Evolutionary conservation across 2,329 filamentous ascomycete species (phyloP).

Genomic region (Aspergillus fijiensis): DNA sequence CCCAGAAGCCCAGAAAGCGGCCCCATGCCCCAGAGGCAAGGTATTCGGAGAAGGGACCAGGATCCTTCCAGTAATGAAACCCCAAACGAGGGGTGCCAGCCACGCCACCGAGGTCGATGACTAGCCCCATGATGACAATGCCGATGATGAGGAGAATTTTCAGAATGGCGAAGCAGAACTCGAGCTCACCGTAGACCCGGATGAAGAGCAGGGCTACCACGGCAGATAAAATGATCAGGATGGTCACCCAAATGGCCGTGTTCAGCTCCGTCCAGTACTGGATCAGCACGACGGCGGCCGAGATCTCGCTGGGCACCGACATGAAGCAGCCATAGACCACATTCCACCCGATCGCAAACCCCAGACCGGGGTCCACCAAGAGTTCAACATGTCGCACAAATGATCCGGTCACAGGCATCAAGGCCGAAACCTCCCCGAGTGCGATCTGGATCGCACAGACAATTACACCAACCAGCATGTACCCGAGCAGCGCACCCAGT

Average conservation of each 20-base stretch:
- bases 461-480: slow-evolving; percentile 50
- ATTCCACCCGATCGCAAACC: slow-evolving; percentile 51
- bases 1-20: slow-evolving; percentile 62
- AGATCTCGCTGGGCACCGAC: slow-evolving; percentile 60
- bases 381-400: slow-evolving; percentile 54
- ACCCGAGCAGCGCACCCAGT: slow-evolving; percentile 52
- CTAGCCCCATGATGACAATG: slow-evolving; percentile 48
- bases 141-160: slow-evolving; percentile 53
- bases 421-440: slow-evolving; percentile 52
- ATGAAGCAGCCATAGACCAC: slow-evolving; percentile 54
- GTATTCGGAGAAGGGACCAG: slow-evolving; percentile 67
- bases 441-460: slow-evolving; percentile 54
- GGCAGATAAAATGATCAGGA: slow-evolving; percentile 59
- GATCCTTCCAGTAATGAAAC: slow-evolving; percentile 68
- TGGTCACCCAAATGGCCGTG: slow-evolving; percentile 43
- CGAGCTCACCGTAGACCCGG: slow-evolving; percentile 51
- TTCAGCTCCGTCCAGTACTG: slow-evolving; percentile 31
- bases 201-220: slow-evolving; percentile 58
- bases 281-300: slow-evolving; percentile 56
- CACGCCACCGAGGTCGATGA: slow-evolving; percentile 63
- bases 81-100: slow-evolving; percentile 60
- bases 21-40: slow-evolving; percentile 59
- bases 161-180: slow-evolving; percentile 53
- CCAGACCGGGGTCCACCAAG: slow-evolving; percentile 52
- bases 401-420: slow-evolving; percentile 53